phyloP scores from a whole-genome alignment of 2,329 filamentous ascomycete species.

The Botryotinia calthae region DNA sequence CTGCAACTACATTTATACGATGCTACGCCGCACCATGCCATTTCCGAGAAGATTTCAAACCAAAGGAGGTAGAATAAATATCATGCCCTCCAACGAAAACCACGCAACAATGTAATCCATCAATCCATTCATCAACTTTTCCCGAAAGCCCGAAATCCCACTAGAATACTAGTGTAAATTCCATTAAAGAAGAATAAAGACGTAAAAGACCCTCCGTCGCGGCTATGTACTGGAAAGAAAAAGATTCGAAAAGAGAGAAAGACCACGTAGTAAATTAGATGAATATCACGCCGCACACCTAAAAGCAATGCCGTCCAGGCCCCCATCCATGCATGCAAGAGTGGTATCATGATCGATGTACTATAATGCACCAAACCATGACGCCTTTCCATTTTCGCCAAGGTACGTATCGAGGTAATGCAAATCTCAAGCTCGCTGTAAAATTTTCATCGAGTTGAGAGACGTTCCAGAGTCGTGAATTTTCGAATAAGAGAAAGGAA shows the following conservation, averaged over 20 bases:
- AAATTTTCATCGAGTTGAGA: neutral
- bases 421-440: neutral
- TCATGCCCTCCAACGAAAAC: neutral
- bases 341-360: constrained; percentile 19
- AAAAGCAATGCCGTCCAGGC: constrained; percentile 16
- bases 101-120: neutral
- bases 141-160: neutral
- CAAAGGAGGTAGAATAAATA: neutral
- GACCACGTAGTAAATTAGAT: constrained; percentile 9
- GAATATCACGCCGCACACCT: constrained; percentile 16
- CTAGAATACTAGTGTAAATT: neutral
- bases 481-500: neutral
- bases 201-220: neutral
- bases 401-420: constrained; percentile 15
- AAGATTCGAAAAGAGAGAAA: neutral
- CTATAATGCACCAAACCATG: constrained; percentile 16
- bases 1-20: constrained; percentile 13
- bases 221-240: constrained; percentile 9
- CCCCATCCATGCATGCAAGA: constrained; percentile 17
- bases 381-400: constrained; percentile 17
- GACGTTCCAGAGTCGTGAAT: constrained; percentile 3
- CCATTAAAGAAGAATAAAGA: neutral
- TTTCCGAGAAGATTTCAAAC: neutral
- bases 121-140: neutral
- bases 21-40: neutral